phyloP scores from a whole-genome alignment of 257 asterid genomes.

The Paraleonurus japonicus region DNA sequence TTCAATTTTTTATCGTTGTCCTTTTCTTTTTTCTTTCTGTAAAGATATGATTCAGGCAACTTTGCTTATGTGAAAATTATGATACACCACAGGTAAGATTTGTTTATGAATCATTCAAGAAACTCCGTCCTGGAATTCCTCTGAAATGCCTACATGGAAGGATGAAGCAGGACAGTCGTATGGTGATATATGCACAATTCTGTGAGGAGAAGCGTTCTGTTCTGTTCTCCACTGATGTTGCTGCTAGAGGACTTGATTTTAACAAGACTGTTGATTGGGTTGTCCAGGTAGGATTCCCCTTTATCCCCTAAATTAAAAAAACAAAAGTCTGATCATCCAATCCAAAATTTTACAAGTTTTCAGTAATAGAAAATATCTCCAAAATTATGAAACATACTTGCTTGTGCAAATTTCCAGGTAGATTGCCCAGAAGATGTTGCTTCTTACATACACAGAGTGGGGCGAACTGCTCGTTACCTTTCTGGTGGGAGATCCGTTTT shows the following conservation, averaged over 20 bases:
- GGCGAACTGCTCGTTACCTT: conserved; percentile 94
- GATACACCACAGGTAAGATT: conserved; percentile 62
- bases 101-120: conserved; percentile 78
- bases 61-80: conserved; percentile 26
- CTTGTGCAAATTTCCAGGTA: conserved; percentile 45
- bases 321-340: background rate
- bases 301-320: background rate
- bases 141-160: conserved; percentile 85
- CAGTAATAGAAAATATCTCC: background rate
- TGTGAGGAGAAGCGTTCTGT: conserved; percentile 60
- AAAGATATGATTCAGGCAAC: background rate
- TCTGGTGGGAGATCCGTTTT: conserved; percentile 84
- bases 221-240: conserved; percentile 85
- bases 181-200: conserved; percentile 77
- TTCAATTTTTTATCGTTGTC: background rate
- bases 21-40: background rate
- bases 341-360: background rate
- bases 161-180: conserved; percentile 84
- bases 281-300: conserved; percentile 67
- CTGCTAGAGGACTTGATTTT: conserved; percentile 96
- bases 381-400: background rate
- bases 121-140: conserved; percentile 95
- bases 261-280: conserved; percentile 95
- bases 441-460: conserved; percentile 94
- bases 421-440: conserved; percentile 96